Evolutionary conservation across 2,329 filamentous ascomycete species (phyloP), one percentile per base, ranked within the genome.

Genomic region (Aureobasidium namibiae): DNA sequence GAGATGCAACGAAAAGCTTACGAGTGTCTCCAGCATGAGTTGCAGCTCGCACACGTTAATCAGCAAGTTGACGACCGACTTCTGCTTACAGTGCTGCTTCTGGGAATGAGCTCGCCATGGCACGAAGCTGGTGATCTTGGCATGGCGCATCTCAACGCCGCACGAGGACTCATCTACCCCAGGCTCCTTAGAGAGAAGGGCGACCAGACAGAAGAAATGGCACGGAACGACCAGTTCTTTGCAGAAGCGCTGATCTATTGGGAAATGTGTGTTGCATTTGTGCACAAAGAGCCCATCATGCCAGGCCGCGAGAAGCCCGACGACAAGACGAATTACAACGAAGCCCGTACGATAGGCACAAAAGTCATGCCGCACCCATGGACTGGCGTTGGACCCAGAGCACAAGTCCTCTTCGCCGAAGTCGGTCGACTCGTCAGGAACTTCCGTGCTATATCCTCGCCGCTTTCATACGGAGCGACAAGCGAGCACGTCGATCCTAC

Each of bases 21-120:
- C 29, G 76, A 78, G 18, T 76, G 76, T n/a, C 73, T 82, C 7
- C 76, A 78, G 14, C 73, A 75, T 14, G 77, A 81, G 50, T 60
- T 67, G 21, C 61, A 65, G 14, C 52, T 62, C 8, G 59, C 65
- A 14, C 63, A 63, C 33, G 60, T 60, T 26, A 62, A 66, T 23
- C 45, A 60, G 4, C 56, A 57, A 26, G 61, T 64, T 18, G 62
- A 64, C 18, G 63, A 65, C 39, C 62, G 65, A 48, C 62, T 63
- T 2, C 72, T 85, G 9, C 65, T 85, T 13, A 80, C 80, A 2
- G 72, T 85, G 21, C 76, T 84, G 53, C 77, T 85, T 68, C 76
- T 85, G 2, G 82, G 82, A 3, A 78, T 82, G 61, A 82, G 80
- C 2, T 81, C 82, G 10, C 81, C 79, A 44, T 85, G 82, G 82